Evolutionary conservation across 805 yeast species (phyloP).

Genomic region (Hanseniaspora lachancei): DNA sequence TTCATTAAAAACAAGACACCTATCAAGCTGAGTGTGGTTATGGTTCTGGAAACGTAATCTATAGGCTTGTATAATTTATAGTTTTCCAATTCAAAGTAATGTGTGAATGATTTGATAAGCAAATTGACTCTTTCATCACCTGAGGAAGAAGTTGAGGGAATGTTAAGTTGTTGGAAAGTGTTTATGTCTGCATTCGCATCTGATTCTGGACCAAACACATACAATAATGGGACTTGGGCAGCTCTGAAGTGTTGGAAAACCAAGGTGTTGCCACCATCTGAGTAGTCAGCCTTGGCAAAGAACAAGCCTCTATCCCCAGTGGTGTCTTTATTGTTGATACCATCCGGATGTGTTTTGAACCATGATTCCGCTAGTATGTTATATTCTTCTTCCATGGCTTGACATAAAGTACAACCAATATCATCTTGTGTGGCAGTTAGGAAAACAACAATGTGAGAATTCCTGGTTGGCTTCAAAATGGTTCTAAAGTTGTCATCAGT

Average conservation of each 20-base stretch:
- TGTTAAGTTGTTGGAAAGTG: slow-evolving; percentile 22
- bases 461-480: slow-evolving; percentile 48
- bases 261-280: slow-evolving; percentile 39
- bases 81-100: slow-evolving; percentile 20
- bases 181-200: slow-evolving; percentile 29
- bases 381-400: slow-evolving; percentile 53
- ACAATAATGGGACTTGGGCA: slow-evolving; percentile 68
- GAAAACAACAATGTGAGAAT: slow-evolving; percentile 53
- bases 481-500: slow-evolving; percentile 49
- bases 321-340: slow-evolving; percentile 22
- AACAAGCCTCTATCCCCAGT: slow-evolving; percentile 33
- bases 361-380: slow-evolving; percentile 51
- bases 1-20: slow-evolving; percentile 25
- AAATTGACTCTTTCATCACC: slow-evolving; percentile 26
- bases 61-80: slow-evolving; percentile 27
- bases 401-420: slow-evolving; percentile 67
- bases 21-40: slow-evolving; percentile 28
- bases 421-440: slow-evolving; percentile 63
- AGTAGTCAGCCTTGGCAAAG: slow-evolving; percentile 66
- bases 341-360: slow-evolving; percentile 44
- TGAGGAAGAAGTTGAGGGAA: slow-evolving; percentile 24
- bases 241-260: slow-evolving; percentile 34
- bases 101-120: slow-evolving; percentile 23
- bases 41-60: slow-evolving; percentile 28
- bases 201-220: slow-evolving; percentile 42